These are phyloP conservation scores for Cajanus cajan DNA, from an alignment of 306 rosid species.

Conservation along the genomic window DNA sequence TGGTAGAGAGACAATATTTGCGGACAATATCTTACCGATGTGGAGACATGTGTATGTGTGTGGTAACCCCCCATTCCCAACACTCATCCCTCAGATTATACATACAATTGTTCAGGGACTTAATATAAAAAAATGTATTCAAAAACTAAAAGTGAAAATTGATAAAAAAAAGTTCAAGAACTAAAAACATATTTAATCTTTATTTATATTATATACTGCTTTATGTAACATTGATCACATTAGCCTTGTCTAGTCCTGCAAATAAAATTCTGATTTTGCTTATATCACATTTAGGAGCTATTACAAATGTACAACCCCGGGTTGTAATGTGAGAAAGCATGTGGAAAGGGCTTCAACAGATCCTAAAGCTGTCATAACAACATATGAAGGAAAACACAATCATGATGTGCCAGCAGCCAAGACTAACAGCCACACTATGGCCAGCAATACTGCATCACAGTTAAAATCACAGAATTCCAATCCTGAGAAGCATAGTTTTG, in stretches of 20 bases:
- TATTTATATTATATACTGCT: too few relatives aligned
- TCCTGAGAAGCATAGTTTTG: constrained; percentile 35
- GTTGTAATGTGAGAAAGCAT: constrained; percentile 84
- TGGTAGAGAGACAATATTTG: too few relatives aligned
- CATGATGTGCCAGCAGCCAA: constrained; percentile 87
- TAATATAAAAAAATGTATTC: too few relatives aligned
- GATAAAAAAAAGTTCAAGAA: too few relatives aligned
- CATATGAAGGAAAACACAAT: constrained; percentile 88
- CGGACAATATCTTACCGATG: too few relatives aligned
- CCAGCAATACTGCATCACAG: constrained; percentile 45
- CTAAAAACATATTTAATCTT: too few relatives aligned
- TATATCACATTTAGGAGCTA: constrained; percentile 64
- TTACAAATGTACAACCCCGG: constrained; percentile 79
- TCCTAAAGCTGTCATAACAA: constrained; percentile 86
- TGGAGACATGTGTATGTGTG: too few relatives aligned
- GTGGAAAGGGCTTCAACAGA: constrained; percentile 86
- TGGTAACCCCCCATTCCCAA: too few relatives aligned
- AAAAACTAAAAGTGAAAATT: too few relatives aligned
- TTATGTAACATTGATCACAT: neutral
- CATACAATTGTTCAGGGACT: too few relatives aligned
- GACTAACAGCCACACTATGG: constrained; percentile 62
- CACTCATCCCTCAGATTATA: too few relatives aligned
- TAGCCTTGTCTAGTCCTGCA: neutral
- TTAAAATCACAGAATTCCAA: constrained; percentile 39
- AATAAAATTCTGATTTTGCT: constrained; percentile 14